Evolutionary conservation across 805 yeast species (phyloP), one percentile per base, ranked within the genome.

Genomic region (Clavispora asparagi): DNA sequence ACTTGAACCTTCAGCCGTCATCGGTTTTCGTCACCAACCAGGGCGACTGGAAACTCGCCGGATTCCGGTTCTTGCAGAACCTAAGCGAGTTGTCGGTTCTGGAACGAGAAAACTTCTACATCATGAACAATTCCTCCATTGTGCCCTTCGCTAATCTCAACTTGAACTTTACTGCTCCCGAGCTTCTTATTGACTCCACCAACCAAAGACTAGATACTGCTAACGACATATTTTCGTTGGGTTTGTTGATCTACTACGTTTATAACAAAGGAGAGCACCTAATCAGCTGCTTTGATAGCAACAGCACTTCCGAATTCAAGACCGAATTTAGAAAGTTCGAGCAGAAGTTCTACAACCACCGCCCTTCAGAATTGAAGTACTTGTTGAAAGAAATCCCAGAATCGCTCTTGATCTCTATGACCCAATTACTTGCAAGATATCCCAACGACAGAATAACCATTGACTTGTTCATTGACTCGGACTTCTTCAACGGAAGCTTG

Each of bases 41-140:
- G 53, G 91, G 95, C 5, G 98, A 94, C 65, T 94, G 99, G 98
- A 94, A 92, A 62, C 62, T 94, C 2, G 77, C 86, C 7, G 97
- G 97, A 0, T 75, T 94, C 48, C 60, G 59, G 41, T 71, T 71
- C 44, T 45, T 72, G n/a, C 70, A 70, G 51, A 78, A 68, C 58
- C 77, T 68, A 62, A 78, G 71, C 58, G 87, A 70, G 54, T 51
- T 75, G 37, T 64, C 74, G 6, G 68, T 73, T 3, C 69, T 64
- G 36, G 78, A 76, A 13, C 57, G 79, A 11, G 75, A 74, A 4
- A 88, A 82, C 46, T 86, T 73, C 60, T 82, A 74, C 53, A 68
- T 87, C 39, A 87, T 87, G 57, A 85, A 84, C 41, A 76, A 79
- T 50, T 90, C 89, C 53, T 83, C 90, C 6, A 69, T 94, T 41